Evolutionary conservation across 148 eudicot genomes (phyloP), one percentile per base, ranked within the genome.

Genomic region (Arctostaphylos glauca): DNA sequence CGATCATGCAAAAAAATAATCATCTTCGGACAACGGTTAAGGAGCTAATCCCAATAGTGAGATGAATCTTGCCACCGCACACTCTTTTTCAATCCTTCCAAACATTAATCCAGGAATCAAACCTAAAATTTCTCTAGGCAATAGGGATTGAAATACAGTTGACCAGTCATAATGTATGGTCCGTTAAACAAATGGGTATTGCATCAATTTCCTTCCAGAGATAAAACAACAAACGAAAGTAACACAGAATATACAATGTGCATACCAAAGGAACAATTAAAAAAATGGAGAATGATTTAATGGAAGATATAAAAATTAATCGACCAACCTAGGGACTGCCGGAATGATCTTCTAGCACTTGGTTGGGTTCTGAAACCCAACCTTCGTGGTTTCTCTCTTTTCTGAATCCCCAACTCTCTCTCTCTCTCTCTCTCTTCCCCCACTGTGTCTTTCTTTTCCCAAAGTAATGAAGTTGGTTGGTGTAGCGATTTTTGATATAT

Each of bases 311-410:
- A 18, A 68, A 68, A 71, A 41, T 2, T 41, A 16, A 71, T 43
- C 21, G 8, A 44, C 9, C 49, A 71, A 71, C 75, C 75, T 71
- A 14, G 49, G 49, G 50, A 71, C 43, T 71, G 50, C 50, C 9
- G 49, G 74, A 70, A 41, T 41, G 48, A 41, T 41, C 74, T 70
- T 70, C n/a, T 70, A 21, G 75, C 75, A 44, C 75, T 14, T 71
- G 21, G 75, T 19, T 71, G 75, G 50, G 48, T 71, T 71, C 50
- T 41, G 75, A 18, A 71, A 43, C 75, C 50, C 75, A 43, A 71
- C 49, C 75, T 43, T 71, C 3, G 48, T 46, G 4, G 23, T 71
- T 71, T 41, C 10, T 71, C 50, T 71, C 75, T 71, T 43, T 71
- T 71, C 44, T 64, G 70, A 64, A 64, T 64, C 70, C 31, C 5